These are phyloP conservation scores for Malus orientalis DNA, from an alignment of 306 rosid genomes.

Conservation along the genomic window DNA sequence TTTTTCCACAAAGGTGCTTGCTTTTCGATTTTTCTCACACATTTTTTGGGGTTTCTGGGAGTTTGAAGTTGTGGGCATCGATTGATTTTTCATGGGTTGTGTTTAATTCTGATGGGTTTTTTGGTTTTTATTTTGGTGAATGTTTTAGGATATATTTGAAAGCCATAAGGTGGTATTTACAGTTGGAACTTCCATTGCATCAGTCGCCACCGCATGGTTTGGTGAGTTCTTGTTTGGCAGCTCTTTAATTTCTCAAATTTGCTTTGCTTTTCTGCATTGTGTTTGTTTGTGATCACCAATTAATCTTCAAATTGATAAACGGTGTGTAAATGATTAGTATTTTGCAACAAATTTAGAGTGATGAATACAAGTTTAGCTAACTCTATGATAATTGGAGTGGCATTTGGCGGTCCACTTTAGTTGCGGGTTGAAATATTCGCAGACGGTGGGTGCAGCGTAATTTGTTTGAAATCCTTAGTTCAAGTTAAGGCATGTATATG, in stretches of 20 bases:
- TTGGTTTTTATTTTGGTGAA: background rate
- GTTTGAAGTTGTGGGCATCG: background rate
- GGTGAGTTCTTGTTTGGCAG: slow-evolving; percentile 34
- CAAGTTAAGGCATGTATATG: background rate
- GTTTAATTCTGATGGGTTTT: background rate
- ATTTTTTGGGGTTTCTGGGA: background rate
- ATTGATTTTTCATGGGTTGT: background rate
- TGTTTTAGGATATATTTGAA: slow-evolving; percentile 64
- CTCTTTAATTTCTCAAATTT: background rate
- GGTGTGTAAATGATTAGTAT: background rate
- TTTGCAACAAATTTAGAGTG: background rate
- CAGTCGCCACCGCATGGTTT: slow-evolving; percentile 76
- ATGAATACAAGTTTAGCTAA: background rate
- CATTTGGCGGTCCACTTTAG: background rate
- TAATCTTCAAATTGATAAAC: background rate
- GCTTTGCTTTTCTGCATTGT: background rate
- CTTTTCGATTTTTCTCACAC: background rate
- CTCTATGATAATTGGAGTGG: background rate
- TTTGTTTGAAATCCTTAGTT: background rate
- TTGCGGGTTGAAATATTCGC: background rate
- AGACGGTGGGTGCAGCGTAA: background rate
- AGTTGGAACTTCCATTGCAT: slow-evolving; percentile 77
- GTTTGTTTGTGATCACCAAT: background rate
- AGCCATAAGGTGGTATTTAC: slow-evolving; percentile 80
- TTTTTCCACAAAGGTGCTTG: slow-evolving; percentile 58